Evolutionary conservation across 768 basidiomycete genomes (phyloP).

Genomic region (Termitomyces sp.): DNA sequence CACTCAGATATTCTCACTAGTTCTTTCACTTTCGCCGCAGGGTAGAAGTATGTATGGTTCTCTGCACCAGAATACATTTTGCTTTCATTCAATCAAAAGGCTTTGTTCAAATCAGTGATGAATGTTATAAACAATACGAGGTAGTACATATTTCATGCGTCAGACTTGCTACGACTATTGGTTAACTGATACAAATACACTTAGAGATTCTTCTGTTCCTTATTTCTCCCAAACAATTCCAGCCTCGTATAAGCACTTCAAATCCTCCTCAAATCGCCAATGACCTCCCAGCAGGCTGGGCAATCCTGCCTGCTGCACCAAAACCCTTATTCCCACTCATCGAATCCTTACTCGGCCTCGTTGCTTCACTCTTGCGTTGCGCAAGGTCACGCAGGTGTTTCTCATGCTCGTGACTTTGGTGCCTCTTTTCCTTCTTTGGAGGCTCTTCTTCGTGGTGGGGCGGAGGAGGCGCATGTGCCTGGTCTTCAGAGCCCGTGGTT

Average conservation of each 20-base stretch:
- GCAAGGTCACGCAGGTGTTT: constrained; percentile 41
- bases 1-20: constrained; percentile 27
- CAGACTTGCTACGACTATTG: background rate
- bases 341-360: constrained; percentile 41
- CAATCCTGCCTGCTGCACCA: constrained; percentile 45
- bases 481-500: constrained; percentile 18
- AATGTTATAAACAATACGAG: background rate
- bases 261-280: constrained; percentile 22
- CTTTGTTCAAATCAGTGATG: background rate
- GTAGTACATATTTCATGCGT: background rate
- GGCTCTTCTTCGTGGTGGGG: constrained; percentile 37
- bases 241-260: background rate
- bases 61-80: background rate
- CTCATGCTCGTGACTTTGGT: constrained; percentile 31
- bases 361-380: constrained; percentile 41
- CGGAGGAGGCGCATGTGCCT: constrained; percentile 22
- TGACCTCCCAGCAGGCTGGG: constrained; percentile 48
- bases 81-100: background rate
- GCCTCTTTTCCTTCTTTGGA: constrained; percentile 45
- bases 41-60: background rate
- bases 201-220: background rate
- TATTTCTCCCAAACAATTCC: background rate
- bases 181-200: constrained; percentile 10
- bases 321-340: constrained; percentile 26
- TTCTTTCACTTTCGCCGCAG: background rate